Base-by-base conservation (phyloP, 805 yeast genomes). In the Starmerella apis region DNA sequence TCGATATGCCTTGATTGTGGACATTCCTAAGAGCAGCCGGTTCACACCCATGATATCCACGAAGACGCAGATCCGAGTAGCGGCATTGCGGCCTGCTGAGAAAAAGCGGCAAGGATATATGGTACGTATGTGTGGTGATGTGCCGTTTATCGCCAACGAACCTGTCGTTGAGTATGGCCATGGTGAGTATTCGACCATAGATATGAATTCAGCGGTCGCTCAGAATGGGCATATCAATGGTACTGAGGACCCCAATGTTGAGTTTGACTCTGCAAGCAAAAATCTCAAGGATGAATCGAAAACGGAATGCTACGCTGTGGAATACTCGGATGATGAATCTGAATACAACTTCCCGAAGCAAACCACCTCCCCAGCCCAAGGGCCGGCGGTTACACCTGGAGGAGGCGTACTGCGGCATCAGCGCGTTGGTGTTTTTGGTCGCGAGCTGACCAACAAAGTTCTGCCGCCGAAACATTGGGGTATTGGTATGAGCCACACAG, bases 331-430 rank as follows among this genome's bases (percentile, higher is more conserved):
- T 11, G 44, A 41, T 23, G 44, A 41, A 24, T 41, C 44, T 3
- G 33, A 16, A 16, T 25, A 18, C 23, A 16, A 41, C 33, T 41
- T 41, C n/a, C 19, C 22, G 2, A 14, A 24, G 14, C 14, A 23
- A n/a, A 19, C 7, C 23, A 8, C n/a, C 3, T 11, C 6, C 33
- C 24, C 10, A 23, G 33, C 22, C n/a, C 25, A 27, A 2, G 33
- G 24, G 24, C 10, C 24, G 32, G 33, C 27, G n/a, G 9, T 4
- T 13, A 16, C 13, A 16, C 16, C 16, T 4, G 33, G 33, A 27
- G 44, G 44, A n/a, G 44, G 44, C 23, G 44, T 41, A 32, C 13
- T 25, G 32, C 44, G 44, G 22, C 44, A 41, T 23, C 44, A 41
- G 44, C 44, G 44, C 32, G 33, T 41, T 1, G 44, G 44, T 19